Base-by-base conservation (phyloP, 2,329 filamentous ascomycete species). In the Elsinoe necatrix region DNA sequence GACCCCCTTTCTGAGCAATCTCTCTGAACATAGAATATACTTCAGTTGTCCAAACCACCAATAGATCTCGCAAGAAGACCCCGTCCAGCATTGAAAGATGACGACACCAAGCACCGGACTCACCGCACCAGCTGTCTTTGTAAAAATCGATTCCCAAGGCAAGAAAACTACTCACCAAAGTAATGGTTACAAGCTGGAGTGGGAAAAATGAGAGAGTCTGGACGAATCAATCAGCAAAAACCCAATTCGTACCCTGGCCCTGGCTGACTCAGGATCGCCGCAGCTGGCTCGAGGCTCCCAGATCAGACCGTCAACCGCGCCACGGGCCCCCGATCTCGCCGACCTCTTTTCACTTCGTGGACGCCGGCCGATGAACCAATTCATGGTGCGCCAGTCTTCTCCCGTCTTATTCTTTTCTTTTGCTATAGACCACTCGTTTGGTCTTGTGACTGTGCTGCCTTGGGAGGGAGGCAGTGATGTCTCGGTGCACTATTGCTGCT, bases 211-310 rank as follows among this genome's bases (percentile, higher is more conserved):
- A 43, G 41, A 43, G 23, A 21, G 41, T 23, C 16, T 18, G 21
- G 20, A 12, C 41, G 41, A 43, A 43, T 43, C 41, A 43, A 43
- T 43, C 37, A 41, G n/a, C n/a, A 23, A 23, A 23, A 23, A 12
- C 18, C 41, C 41, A 20, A 20, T 23, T 43, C 18, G 9, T 23
- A 43, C 41, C 18, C 18, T 16, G 21, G 41, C 18, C 18, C 7
- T 20, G 18, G 41, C 41, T 43, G 41, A 43, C 41, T 43, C 41
- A 43, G 41, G 41, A 43, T 43, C 41, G 41, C 21, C 41, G 41
- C 4, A 23, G 41, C 18, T 23, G 9, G 41, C 18, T 12, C 3
- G 9, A 43, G 41, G 21, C 21, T 43, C 34, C 34, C 34, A 37
- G 27, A 29, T 43, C 41, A 43, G 41, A 18, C 41, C 41, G 2